Evolutionary conservation across 768 basidiomycete genomes (phyloP).

Genomic region (Suillus alpinus): DNA sequence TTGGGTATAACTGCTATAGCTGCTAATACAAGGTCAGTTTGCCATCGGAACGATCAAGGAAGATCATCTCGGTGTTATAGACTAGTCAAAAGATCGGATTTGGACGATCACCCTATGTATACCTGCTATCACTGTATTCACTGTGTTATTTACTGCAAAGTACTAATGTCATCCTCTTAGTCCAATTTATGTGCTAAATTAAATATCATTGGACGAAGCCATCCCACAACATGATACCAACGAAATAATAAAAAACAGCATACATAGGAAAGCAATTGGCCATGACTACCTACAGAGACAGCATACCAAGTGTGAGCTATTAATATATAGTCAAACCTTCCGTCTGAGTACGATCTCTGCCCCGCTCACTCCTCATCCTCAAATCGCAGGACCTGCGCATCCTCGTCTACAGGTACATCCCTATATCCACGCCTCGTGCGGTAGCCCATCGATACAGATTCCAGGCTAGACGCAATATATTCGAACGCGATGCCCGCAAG

Average conservation of each 20-base stretch:
- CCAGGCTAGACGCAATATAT: slow-evolving; percentile 51
- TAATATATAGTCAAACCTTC: not conserved
- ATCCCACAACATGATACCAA: not conserved
- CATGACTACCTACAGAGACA: not conserved
- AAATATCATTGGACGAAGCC: not conserved
- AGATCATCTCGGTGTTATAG: slow-evolving; percentile 93
- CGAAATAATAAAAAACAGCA: not conserved
- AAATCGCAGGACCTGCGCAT: slow-evolving; percentile 82
- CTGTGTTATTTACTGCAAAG: not conserved
- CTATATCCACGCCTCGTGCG: slow-evolving; percentile 65
- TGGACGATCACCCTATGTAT: slow-evolving; percentile 1
- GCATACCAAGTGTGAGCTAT: not conserved
- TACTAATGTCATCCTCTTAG: not conserved
- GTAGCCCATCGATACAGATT: slow-evolving; percentile 36
- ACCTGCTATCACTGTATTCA: not conserved
- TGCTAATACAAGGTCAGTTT: slow-evolving; percentile 51
- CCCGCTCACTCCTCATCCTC: slow-evolving; percentile 67
- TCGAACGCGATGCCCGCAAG: slow-evolving; percentile 71
- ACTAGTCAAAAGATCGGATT: slow-evolving; percentile 35
- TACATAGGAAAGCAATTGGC: not conserved
- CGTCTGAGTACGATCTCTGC: not conserved
- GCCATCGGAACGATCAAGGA: slow-evolving; percentile 98
- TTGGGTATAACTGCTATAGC: not conserved
- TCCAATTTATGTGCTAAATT: not conserved
- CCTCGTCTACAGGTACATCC: slow-evolving; percentile 79